Base-by-base conservation (phyloP, 805 yeast genomes). In the Candida pseudoglaebosa region DNA sequence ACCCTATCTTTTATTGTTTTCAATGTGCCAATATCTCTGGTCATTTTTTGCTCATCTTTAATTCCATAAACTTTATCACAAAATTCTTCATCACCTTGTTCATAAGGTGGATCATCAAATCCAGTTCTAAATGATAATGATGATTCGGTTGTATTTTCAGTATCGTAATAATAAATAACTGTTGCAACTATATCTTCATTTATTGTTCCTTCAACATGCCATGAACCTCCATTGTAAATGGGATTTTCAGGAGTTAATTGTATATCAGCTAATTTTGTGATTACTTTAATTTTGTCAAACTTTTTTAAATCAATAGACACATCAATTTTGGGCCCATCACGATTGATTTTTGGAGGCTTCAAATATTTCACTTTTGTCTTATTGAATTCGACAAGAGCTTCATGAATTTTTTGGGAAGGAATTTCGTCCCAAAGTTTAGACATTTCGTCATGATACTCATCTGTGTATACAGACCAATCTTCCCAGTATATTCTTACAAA, bases 111-210 rank as follows among this genome's bases (percentile, higher is more conserved):
- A 14, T 59, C 65, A 2, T 57, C 57, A 40, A 44, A 54, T 3
- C 53, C 51, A 6, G 43, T 38, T 40, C 66, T 46, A 44, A 67
- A 66, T 2, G 60, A 45, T 8, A 68, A 42, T 13, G 40, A 48
- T 2, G 70, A 61, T 24, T 59, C 65, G 1, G 58, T 44, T 31
- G 68, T 64, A 44, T 68, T 68, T n/a, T 62, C 65, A 17, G 49
- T 39, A 36, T 68, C 72, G 39, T 65, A 67, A 44, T 67, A 68
- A 46, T 65, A 68, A 24, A 67, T 46, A 4, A 60, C 52, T 2
- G 71, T 65, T 2, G 72, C 72, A 5, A 68, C 62, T 32, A 68
- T 67, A 40, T 64, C 62, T 44, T 68, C 74, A 42, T 62, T 62
- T 17, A 57, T 55, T 5, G 66, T 53, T 1, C 73, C 74, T 46